phyloP scores from a whole-genome alignment of 1,284 basidiomycete genomes.

The Puccinia coronata region DNA sequence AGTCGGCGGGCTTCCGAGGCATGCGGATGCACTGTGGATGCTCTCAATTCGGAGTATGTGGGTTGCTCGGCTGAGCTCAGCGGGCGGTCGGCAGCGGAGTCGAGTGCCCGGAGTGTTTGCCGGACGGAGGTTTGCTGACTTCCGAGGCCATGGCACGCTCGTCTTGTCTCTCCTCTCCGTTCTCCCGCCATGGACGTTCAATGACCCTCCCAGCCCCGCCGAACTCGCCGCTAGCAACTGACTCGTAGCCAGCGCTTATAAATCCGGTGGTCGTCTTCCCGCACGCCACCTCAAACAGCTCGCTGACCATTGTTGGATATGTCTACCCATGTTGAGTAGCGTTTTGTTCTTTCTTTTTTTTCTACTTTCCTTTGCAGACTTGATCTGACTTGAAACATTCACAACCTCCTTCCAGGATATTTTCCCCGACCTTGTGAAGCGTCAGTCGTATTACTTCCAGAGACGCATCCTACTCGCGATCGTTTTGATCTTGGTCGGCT shows the following conservation, averaged over 20 bases:
- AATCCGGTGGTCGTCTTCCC: background rate
- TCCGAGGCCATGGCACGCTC: background rate
- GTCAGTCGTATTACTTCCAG: background rate
- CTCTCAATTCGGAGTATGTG: background rate
- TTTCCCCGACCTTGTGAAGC: conserved; percentile 10
- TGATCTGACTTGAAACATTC: background rate
- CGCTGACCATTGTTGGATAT: too few relatives aligned
- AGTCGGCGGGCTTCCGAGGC: too few relatives aligned
- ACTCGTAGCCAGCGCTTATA: background rate
- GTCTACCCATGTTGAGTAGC: too few relatives aligned
- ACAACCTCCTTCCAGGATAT: background rate
- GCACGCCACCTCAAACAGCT: too few relatives aligned
- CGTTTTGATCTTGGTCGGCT: background rate
- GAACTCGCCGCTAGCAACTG: background rate
- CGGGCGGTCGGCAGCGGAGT: background rate
- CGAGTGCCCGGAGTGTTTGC: background rate
- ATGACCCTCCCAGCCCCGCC: background rate
- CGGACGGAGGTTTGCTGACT: background rate
- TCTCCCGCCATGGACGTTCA: background rate
- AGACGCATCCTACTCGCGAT: background rate
- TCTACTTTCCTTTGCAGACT: background rate
- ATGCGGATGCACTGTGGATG: background rate
- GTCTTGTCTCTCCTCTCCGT: background rate
- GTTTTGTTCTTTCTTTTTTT: too few relatives aligned
- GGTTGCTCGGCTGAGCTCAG: background rate